Percentiles rank a stretch among this genome's conserved stretches.
Conservation (phyloP, 1,284 basidiomycete genomes). For the Waitea zeae region DNA sequence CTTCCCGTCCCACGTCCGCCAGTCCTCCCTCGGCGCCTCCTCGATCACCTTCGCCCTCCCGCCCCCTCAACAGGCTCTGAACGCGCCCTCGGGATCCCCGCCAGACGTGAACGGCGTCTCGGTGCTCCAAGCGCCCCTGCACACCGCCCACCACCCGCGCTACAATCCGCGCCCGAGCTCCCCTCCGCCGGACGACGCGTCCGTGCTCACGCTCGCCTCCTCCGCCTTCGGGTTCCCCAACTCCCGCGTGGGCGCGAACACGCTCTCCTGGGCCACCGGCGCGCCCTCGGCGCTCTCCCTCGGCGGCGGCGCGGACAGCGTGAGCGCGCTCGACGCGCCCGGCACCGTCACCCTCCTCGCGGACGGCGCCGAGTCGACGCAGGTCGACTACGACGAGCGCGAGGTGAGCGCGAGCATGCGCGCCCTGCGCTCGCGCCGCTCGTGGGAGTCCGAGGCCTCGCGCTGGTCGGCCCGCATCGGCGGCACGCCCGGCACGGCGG, state of each 20-base stretch:
- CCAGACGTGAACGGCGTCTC: slow-evolving; percentile 7
- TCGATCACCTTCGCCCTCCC: slow-evolving; percentile 55
- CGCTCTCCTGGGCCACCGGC: slow-evolving; percentile 10
- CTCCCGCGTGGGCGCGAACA: slow-evolving; percentile 17
- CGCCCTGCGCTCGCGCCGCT: slow-evolving; percentile 63
- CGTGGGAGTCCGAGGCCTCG: slow-evolving; percentile 73
- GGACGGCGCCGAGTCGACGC: slow-evolving; percentile 38
- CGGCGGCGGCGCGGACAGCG: slow-evolving; percentile 37
- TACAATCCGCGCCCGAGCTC: slow-evolving; percentile 89
- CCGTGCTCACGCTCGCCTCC: slow-evolving; percentile 81
- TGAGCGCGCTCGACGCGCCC: slow-evolving; percentile 45
- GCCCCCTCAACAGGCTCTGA: slow-evolving; percentile 25
- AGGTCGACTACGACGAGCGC: slow-evolving; percentile 11
- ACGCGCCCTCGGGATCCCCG: background rate
- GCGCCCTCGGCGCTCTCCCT: slow-evolving; percentile 14
- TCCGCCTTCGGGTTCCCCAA: slow-evolving; percentile 70
- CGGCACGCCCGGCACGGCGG: slow-evolving; percentile 12
- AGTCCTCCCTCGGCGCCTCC: slow-evolving; percentile 34
- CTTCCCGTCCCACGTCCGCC: slow-evolving; percentile 18
- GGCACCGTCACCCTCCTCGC: slow-evolving; percentile 53
- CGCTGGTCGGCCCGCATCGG: slow-evolving; percentile 62
- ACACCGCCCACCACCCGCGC: slow-evolving; percentile 81
- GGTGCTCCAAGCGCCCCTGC: slow-evolving; percentile 65
- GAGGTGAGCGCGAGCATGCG: slow-evolving; percentile 64
- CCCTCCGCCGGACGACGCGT: slow-evolving; percentile 83